Percentiles rank a stretch among this genome's conserved stretches.
Evolutionary conservation across 1,284 basidiomycete genomes (phyloP).

Genomic region (Heterobasidion annosum): DNA sequence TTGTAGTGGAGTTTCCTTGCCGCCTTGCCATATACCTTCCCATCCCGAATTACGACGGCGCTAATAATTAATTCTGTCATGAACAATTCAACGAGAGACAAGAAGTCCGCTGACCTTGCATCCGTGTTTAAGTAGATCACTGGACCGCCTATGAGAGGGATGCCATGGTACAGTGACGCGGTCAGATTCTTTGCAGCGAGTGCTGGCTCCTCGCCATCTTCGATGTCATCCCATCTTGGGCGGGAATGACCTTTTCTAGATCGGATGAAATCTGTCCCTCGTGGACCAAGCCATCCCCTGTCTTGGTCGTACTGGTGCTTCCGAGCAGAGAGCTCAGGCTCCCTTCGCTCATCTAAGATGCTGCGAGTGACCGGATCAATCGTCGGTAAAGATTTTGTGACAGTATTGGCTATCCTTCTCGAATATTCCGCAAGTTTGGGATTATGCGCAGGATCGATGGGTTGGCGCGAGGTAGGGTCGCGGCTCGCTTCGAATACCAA

Average conservation of each 20-base stretch:
- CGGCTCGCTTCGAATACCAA: no score
- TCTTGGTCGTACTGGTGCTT: background rate
- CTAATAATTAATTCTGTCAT: background rate
- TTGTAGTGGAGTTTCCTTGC: background rate
- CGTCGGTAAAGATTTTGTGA: no score
- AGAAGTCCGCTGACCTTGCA: background rate
- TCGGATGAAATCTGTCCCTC: background rate
- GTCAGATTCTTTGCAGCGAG: background rate
- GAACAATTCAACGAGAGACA: background rate
- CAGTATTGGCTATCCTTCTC: no score
- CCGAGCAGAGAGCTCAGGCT: background rate
- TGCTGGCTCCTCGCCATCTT: background rate
- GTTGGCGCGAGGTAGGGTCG: no score
- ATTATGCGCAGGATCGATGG: no score
- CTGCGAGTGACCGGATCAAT: no score
- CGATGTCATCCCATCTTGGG: background rate
- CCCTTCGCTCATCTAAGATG: no score
- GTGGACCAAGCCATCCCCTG: background rate
- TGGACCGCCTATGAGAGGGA: background rate
- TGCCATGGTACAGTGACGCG: background rate
- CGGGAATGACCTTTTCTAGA: background rate
- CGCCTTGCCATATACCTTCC: background rate
- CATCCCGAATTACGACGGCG: background rate
- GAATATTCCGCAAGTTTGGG: no score
- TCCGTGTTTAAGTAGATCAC: background rate